Conservation (phyloP, 1,284 basidiomycete species). For the Agaricales sp. region DNA sequence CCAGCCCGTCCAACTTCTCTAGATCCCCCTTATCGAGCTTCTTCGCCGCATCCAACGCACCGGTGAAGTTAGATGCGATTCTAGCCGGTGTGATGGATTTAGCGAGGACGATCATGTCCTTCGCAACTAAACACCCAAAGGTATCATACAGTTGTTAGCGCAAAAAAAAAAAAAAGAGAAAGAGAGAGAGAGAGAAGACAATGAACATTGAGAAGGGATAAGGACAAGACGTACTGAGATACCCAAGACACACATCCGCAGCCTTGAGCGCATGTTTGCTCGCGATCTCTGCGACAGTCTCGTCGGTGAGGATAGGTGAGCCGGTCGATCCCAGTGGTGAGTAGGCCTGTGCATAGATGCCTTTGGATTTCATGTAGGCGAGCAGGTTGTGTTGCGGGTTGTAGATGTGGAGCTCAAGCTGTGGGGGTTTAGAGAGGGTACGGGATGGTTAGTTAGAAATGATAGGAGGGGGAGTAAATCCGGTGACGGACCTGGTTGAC, state of each 20-base stretch:
- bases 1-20: conserved; percentile 51
- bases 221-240: conserved; percentile 34
- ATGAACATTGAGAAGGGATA: conserved; percentile 8
- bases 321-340: conserved; percentile 75
- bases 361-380: conserved; percentile 55
- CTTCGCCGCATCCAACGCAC: conserved; percentile 34
- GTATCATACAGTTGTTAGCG: background rate
- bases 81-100: conserved; percentile 72
- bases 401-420: conserved; percentile 71
- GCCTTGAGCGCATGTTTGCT: conserved; percentile 46
- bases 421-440: conserved; percentile 2
- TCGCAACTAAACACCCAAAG: conserved; percentile 39
- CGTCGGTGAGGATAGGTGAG: conserved; percentile 62
- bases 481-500: conserved; percentile 46
- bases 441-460: conserved; percentile 3
- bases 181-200: conserved; percentile 4
- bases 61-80: conserved; percentile 60
- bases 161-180: conserved; percentile 6
- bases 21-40: conserved; percentile 54
- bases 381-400: conserved; percentile 70
- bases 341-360: conserved; percentile 73
- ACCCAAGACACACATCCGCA: conserved; percentile 59
- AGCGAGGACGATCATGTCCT: conserved; percentile 57
- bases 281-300: conserved; percentile 55
- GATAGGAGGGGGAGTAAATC: conserved; percentile 2